These are phyloP conservation scores for Lentinus brumalis DNA, from an alignment of 768 basidiomycete species.

Conservation along the genomic window DNA sequence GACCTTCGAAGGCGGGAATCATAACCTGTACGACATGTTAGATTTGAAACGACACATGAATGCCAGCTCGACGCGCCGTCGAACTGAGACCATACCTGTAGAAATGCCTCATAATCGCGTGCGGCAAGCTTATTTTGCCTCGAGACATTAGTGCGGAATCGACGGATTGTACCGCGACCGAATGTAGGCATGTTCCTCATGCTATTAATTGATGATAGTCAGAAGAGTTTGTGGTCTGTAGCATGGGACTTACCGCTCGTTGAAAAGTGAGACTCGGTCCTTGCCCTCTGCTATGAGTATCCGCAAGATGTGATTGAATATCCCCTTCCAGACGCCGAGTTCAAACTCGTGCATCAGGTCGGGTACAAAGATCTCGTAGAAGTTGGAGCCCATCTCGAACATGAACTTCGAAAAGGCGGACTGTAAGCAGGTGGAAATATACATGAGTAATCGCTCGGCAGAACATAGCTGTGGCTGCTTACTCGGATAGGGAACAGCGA, in stretches of 20 bases:
- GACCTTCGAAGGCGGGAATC: no score
- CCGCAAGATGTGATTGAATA: constrained; percentile 30
- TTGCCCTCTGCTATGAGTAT: constrained; percentile 17
- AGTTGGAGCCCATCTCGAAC: constrained; percentile 24
- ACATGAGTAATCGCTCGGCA: background rate
- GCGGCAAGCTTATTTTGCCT: no score
- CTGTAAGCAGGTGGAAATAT: constrained; percentile 8
- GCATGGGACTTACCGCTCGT: background rate
- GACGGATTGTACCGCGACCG: no score
- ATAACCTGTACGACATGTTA: no score
- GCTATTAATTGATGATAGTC: no score
- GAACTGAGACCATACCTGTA: no score
- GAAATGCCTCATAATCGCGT: no score
- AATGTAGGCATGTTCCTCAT: no score
- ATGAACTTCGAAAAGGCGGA: constrained; percentile 35
- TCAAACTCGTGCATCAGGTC: constrained; percentile 39
- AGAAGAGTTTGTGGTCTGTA: no score
- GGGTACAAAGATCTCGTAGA: constrained; percentile 27
- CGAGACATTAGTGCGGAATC: no score
- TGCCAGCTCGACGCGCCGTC: no score
- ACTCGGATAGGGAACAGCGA: background rate
- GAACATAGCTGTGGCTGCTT: background rate
- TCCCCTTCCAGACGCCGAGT: constrained; percentile 35
- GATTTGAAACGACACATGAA: no score
- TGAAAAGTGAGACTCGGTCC: background rate